Base-by-base conservation (phyloP, 768 basidiomycete species). In the Russula ochroleuca region DNA sequence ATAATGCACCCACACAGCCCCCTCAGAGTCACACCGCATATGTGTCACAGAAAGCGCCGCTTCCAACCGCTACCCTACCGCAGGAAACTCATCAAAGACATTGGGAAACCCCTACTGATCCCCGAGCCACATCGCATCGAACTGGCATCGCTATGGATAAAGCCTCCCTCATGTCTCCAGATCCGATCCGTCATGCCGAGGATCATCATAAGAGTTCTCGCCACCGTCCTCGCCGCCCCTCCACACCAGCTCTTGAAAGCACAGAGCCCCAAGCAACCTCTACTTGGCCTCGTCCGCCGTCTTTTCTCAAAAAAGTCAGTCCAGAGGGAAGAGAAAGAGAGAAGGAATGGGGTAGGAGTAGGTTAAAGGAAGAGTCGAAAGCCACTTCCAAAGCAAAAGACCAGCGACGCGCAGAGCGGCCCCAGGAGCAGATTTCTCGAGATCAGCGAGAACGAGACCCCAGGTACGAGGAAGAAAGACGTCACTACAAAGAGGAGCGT, bases 41-140 rank as follows among this genome's bases (percentile, higher is more conserved):
- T 48, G 57, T 71, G 64, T 71, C 72, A 69, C 40, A 64, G 70
- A 72, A 72, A 70, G 53, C 70, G 63, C 70, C 67, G 60, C 75
- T 8, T 69, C 70, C 43, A 62, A 59, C 49, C n/a, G 23, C 62
- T 50, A 43, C 63, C 51, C 7, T 63, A 35, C 31, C 59, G 1
- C 58, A 56, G 40, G 64, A 59, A 15, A 19, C 64, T 28, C 59
- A 58, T 38, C 59, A 53, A 37, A 55, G 57, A 43, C 45, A 68
- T 38, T 37, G 58, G 38, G 67, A 63, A 41, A 25, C 53, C 37
- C 17, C 62, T 23, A 52, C 66, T 28, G 67, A 68, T 28, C 55
- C 65, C 48, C 67, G 65, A 37, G 41, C 48, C 15, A 56, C 64
- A 21, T 61, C 62, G 33, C 50, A 54, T 56, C 48, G 54, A 21